Percentiles rank a stretch among this genome's conserved stretches.
phyloP scores from a whole-genome alignment of 2,329 filamentous ascomycete species.

The Colletotrichum gloeosporioides region DNA sequence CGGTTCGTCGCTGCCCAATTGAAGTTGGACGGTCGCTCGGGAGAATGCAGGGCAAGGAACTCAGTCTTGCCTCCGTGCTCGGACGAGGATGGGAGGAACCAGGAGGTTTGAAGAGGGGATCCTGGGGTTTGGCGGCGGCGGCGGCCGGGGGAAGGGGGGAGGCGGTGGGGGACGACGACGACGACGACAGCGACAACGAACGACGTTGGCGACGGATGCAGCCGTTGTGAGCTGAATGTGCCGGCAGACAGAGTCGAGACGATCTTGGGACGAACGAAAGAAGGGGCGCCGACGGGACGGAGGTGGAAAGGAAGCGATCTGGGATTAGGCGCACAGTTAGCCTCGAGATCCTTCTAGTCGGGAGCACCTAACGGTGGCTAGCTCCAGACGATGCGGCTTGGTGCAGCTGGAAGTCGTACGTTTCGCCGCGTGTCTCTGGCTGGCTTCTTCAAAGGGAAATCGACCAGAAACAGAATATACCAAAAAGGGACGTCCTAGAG shows the following conservation, averaged over 20 bases:
- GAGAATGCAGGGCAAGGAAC: background rate
- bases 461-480: background rate
- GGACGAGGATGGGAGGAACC: background rate
- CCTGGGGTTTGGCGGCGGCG: background rate
- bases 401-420: conserved; percentile 1
- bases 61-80: background rate
- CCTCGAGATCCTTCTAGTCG: background rate
- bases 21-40: background rate
- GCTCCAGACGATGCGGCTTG: background rate
- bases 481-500: background rate
- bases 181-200: background rate
- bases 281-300: background rate
- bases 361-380: conserved; percentile 13
- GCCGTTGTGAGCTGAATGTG: background rate
- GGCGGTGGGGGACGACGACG: background rate
- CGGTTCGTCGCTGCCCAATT: background rate
- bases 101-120: background rate
- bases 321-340: background rate
- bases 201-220: background rate
- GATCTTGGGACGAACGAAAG: background rate
- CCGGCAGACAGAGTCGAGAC: background rate
- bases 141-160: background rate
- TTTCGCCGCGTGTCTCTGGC: conserved; percentile 1
- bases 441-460: conserved; percentile 1
- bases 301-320: background rate